Evolutionary conservation across 345 rosid species (phyloP), one percentile per base, ranked within the genome.

Genomic region (Nasturtium officinale): DNA sequence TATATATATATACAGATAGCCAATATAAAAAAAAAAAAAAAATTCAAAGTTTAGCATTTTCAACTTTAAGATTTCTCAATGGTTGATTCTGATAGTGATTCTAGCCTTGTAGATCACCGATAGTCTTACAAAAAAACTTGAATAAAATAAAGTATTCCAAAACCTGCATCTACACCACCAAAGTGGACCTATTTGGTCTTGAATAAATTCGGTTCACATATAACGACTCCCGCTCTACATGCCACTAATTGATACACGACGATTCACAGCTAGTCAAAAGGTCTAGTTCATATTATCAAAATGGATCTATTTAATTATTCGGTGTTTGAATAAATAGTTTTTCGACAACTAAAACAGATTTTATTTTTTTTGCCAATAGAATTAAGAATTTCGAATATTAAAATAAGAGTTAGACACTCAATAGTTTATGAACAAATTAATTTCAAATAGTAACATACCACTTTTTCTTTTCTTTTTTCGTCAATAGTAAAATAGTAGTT

Each of bases 161-260:
- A n/a, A n/a, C n/a, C n/a, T n/a, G n/a, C n/a, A n/a, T n/a, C n/a
- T n/a, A n/a, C n/a, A n/a, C n/a, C n/a, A 53, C 47, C 33, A 55
- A 65, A 55, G 25, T 59, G 20, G 33, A 58, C 43, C 3, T 37
- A 5, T 6, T 7, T 51, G 15, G 64, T 20, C 57, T 7, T 42
- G 7, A n/a, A 65, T 32, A 68, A 52, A 35, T 67, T 51, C 17
- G 8, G 21, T 59, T 61, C 78, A 75, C 68, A 75, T 61, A 23
- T 52, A 59, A 46, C 6, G 32, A 69, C 65, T 59, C 46, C 79
- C 74, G 69, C 32, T 53, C 43, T 45, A 25, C 58, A 75, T 61
- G 74, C 69, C 79, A 61, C 79, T 68, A 75, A 75, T 75, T 68
- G 74, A 75, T 75, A 29, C 54, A 68, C 61, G 72, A 73, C 48